phyloP scores from a whole-genome alignment of 176 grass and related monocot species.

The Eleusine indica region DNA sequence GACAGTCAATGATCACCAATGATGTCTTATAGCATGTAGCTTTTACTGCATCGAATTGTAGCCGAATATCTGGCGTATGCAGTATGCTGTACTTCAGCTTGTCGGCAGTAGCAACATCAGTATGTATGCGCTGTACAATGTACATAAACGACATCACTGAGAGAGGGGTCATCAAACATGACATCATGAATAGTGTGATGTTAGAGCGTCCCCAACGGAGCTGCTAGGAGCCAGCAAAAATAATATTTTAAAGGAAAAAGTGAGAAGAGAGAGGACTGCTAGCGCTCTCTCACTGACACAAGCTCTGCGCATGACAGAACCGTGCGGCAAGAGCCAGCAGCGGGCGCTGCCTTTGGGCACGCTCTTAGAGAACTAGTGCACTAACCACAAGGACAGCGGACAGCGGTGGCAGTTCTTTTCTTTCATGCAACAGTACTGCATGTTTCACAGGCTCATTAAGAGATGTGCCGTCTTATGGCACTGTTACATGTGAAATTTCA shows the following conservation, averaged over 20 bases:
- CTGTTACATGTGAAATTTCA: not conserved
- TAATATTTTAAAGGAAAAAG: too few relatives aligned
- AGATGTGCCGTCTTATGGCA: not conserved
- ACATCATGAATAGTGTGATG: not conserved
- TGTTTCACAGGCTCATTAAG: not conserved
- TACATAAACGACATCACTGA: not conserved
- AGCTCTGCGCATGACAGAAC: too few relatives aligned
- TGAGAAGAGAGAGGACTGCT: too few relatives aligned
- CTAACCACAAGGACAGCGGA: not conserved
- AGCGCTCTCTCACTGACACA: too few relatives aligned
- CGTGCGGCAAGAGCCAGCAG: too few relatives aligned
- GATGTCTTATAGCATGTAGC: not conserved
- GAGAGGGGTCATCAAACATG: not conserved
- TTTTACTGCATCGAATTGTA: not conserved
- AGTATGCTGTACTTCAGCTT: not conserved
- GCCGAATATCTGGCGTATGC: not conserved
- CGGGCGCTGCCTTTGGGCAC: too few relatives aligned
- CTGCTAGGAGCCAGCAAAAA: too few relatives aligned
- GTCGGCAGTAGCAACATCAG: not conserved
- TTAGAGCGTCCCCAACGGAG: not conserved
- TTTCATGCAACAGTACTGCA: not conserved
- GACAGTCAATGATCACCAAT: not conserved
- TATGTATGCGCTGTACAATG: not conserved
- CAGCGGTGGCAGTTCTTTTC: not conserved
- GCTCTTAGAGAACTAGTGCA: not conserved